Evolutionary conservation across 345 rosid genomes (phyloP).

Genomic region (Barbarea vulgaris): DNA sequence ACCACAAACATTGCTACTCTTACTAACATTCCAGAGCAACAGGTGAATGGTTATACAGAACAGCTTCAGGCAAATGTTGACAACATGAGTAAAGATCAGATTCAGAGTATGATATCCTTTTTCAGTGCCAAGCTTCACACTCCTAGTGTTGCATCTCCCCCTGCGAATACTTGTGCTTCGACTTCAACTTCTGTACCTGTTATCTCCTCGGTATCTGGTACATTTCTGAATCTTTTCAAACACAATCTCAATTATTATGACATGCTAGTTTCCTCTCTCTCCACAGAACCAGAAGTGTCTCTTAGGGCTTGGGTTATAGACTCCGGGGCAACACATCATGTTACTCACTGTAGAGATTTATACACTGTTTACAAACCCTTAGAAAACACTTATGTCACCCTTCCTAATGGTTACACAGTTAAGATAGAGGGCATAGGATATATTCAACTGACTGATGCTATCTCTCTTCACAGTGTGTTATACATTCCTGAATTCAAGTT

Average conservation of each 20-base stretch:
- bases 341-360: background rate
- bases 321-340: background rate
- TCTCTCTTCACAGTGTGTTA: background rate
- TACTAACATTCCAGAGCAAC: too few species aligned
- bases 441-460: too few species aligned
- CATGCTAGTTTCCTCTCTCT: too few species aligned
- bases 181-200: background rate
- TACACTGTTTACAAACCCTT: background rate
- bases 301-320: too few species aligned
- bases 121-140: background rate
- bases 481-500: background rate
- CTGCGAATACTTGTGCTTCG: background rate
- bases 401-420: background rate
- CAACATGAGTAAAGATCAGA: background rate
- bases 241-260: too few species aligned
- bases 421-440: too few species aligned
- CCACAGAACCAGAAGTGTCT: too few species aligned
- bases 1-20: too few species aligned
- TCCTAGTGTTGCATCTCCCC: accelerated
- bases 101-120: background rate
- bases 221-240: background rate
- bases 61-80: too few species aligned
- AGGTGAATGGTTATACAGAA: too few species aligned
- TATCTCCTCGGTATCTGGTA: background rate
- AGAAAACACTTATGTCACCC: background rate